Percentiles rank a stretch among this genome's conserved stretches.
Conservation (phyloP, 208 protist genomes). For the Crithidia sp. region DNA sequence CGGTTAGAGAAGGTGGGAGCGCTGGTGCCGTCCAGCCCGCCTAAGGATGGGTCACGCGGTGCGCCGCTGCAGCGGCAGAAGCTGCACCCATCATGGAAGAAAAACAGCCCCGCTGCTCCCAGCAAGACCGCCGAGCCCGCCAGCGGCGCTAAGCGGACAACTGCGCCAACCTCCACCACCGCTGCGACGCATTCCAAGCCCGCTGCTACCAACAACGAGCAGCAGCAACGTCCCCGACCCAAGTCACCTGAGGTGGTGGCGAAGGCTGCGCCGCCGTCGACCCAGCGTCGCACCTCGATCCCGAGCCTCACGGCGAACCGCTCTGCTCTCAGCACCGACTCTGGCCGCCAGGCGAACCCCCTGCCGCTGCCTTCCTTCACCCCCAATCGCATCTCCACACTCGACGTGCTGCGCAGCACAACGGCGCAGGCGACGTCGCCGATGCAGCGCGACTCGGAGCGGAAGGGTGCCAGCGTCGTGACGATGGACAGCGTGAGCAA, state of each 20-base stretch:
- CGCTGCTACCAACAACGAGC: too few relatives aligned
- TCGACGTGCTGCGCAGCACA: neutral
- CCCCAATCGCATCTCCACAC: neutral
- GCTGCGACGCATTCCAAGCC: too few relatives aligned
- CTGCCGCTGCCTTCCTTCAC: constrained; percentile 34
- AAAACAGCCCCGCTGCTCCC: neutral
- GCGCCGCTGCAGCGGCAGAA: constrained; percentile 16
- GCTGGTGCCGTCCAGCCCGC: constrained; percentile 2
- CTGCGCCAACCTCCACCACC: too few relatives aligned
- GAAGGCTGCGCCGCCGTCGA: neutral
- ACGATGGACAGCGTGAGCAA: neutral
- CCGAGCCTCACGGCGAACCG: constrained; percentile 1
- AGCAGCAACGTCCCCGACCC: too few relatives aligned
- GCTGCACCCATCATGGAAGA: constrained; percentile 22
- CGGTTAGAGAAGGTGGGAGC: neutral
- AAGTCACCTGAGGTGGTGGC: neutral
- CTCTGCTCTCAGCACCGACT: constrained; percentile 5
- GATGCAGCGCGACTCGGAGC: constrained; percentile 1
- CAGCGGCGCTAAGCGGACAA: neutral
- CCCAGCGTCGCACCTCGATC: constrained; percentile 6
- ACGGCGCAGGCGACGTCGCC: constrained; percentile 9
- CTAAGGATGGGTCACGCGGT: constrained; percentile 1
- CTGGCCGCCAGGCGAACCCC: constrained; percentile 5
- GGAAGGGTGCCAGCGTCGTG: neutral
- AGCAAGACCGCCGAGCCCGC: constrained; percentile 4